These are phyloP conservation scores for Umbelopsis isabellina DNA, from an alignment of 192 early-diverging fungal species.

Conservation along the genomic window DNA sequence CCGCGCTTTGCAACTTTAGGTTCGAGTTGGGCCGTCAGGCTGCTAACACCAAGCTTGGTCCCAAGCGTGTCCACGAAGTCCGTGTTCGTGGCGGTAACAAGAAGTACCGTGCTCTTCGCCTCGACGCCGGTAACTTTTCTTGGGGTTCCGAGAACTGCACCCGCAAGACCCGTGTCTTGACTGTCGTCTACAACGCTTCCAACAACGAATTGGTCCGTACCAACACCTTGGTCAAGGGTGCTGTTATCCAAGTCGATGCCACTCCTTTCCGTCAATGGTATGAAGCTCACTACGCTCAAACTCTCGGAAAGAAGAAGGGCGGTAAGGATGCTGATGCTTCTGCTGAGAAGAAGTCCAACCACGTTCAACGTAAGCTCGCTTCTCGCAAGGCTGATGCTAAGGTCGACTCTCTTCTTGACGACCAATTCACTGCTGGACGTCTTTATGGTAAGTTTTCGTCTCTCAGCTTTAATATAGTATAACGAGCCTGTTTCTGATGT, in stretches of 20 bases:
- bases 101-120: constrained; percentile 97
- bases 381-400: constrained; percentile 81
- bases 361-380: constrained; percentile 86
- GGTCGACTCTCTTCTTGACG: constrained; percentile 86
- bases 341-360: constrained; percentile 87
- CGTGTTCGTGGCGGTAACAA: constrained; percentile 98
- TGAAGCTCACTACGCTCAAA: constrained; percentile 93
- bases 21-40: constrained; percentile 99
- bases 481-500: constrained; percentile 21
- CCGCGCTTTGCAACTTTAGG: constrained; percentile 16
- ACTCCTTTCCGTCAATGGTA: constrained; percentile 99
- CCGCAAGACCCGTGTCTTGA: constrained; percentile 94
- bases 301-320: constrained; percentile 84
- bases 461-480: too few relatives aligned
- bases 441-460: constrained; percentile 52
- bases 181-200: constrained; percentile 98
- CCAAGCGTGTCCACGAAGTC: constrained; percentile 95
- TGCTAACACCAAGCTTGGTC: constrained; percentile 96
- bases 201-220: constrained; percentile 99
- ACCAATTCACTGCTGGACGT: constrained; percentile 95
- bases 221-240: constrained; percentile 98
- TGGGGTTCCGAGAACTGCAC: constrained; percentile 97
- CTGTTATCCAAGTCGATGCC: constrained; percentile 97
- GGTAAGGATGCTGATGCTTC: constrained; percentile 64
- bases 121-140: constrained; percentile 95